These are phyloP conservation scores for Annulohypoxylon stygium DNA, from an alignment of 495 filamentous ascomycete species.

Conservation along the genomic window DNA sequence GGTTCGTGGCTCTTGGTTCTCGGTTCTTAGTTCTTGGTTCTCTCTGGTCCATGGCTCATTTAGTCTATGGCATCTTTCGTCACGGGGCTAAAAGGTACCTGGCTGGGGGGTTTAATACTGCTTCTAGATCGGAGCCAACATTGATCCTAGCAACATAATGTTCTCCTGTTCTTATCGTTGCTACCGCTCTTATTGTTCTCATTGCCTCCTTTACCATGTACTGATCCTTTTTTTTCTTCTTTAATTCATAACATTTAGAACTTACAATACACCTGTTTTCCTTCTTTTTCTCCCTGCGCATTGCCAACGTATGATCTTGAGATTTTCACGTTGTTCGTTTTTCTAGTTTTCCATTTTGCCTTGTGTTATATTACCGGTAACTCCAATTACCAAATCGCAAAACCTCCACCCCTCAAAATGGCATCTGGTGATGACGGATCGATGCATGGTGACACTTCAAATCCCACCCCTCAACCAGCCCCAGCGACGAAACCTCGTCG, in stretches of 20 bases:
- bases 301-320: constrained; percentile 25
- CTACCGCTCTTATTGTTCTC: constrained; percentile 4
- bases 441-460: constrained; percentile 43
- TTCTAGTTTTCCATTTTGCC: constrained; percentile 1
- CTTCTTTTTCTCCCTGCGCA: neutral
- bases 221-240: constrained; percentile 18
- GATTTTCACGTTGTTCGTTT: constrained; percentile 13
- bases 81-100: constrained; percentile 37
- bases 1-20: constrained; percentile 33
- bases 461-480: constrained; percentile 36
- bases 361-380: neutral
- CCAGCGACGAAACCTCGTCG: constrained; percentile 54
- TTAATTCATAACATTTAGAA: constrained; percentile 24
- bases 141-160: neutral
- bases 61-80: constrained; percentile 34
- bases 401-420: constrained; percentile 24
- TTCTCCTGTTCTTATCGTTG: constrained; percentile 11
- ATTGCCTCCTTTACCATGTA: neutral
- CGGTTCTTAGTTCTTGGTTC: neutral
- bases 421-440: constrained; percentile 39
- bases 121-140: constrained; percentile 28
- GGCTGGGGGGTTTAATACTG: constrained; percentile 22
- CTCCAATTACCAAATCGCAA: neutral
- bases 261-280: constrained; percentile 21
- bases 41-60: constrained; percentile 10